Conservation (phyloP, 2,329 filamentous ascomycete genomes). For the Penicillium nordicum region DNA sequence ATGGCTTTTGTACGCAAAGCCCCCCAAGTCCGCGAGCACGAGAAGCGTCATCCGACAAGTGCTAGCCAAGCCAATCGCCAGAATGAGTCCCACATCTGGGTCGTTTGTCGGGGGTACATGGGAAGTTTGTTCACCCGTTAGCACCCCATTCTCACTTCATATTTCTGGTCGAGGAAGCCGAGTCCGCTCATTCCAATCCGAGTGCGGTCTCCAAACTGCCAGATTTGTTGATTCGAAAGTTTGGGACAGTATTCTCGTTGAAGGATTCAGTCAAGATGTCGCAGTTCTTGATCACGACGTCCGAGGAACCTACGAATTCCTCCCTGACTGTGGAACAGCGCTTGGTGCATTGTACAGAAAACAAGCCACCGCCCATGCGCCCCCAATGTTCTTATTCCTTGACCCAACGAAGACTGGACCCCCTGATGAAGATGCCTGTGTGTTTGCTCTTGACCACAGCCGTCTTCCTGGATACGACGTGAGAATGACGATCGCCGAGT, state of each 20-base stretch:
- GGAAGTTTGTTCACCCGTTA: slow-evolving; percentile 44
- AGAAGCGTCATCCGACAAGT: slow-evolving; percentile 42
- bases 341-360: slow-evolving; percentile 54
- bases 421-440: slow-evolving; percentile 50
- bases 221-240: slow-evolving; percentile 43
- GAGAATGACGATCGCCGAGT: slow-evolving; percentile 45
- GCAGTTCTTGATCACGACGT: slow-evolving; percentile 39
- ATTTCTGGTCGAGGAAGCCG: slow-evolving; percentile 35
- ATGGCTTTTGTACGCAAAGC: slow-evolving; percentile 51
- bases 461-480: slow-evolving; percentile 47
- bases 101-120: slow-evolving; percentile 42
- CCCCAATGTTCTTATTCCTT: slow-evolving; percentile 54
- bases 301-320: slow-evolving; percentile 50
- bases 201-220: slow-evolving; percentile 39
- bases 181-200: slow-evolving; percentile 39
- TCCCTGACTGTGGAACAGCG: slow-evolving; percentile 58
- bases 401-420: slow-evolving; percentile 53
- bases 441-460: slow-evolving; percentile 53
- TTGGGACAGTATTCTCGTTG: slow-evolving; percentile 44
- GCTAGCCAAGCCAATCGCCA: slow-evolving; percentile 47
- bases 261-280: slow-evolving; percentile 28
- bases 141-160: slow-evolving; percentile 31
- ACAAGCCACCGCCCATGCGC: slow-evolving; percentile 8
- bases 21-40: slow-evolving; percentile 40
- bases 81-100: slow-evolving; percentile 38